These are phyloP conservation scores for Nymphaea colorata DNA, from an alignment of 164 flowering plant species.

Conservation along the genomic window DNA sequence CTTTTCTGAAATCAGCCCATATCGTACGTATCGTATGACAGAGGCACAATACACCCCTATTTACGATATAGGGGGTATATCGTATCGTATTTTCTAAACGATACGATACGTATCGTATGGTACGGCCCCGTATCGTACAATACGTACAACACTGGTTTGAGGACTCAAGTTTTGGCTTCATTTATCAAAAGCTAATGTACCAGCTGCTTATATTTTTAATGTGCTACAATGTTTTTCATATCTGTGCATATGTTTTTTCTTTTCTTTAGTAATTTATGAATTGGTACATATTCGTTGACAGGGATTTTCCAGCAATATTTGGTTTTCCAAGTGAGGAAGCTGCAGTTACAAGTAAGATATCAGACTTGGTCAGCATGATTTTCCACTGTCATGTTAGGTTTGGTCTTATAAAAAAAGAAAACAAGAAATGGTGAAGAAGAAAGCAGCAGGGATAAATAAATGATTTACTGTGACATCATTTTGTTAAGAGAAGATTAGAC, in stretches of 20 bases:
- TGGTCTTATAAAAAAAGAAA: background rate
- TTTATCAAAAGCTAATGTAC: too few relatives aligned
- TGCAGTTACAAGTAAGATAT: conserved; percentile 68
- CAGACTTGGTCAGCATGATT: background rate
- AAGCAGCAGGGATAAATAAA: background rate
- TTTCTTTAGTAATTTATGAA: too few relatives aligned
- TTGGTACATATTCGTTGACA: conserved; percentile 3
- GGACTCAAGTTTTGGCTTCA: background rate
- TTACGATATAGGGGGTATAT: too few relatives aligned
- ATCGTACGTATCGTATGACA: too few relatives aligned
- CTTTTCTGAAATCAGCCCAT: too few relatives aligned
- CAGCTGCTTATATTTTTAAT: background rate
- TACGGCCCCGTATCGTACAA: too few relatives aligned
- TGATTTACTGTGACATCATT: background rate
- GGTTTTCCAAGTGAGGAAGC: conserved; percentile 83
- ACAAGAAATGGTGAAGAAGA: background rate
- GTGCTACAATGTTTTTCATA: background rate
- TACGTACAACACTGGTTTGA: too few relatives aligned
- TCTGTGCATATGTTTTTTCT: background rate
- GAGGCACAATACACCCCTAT: too few relatives aligned
- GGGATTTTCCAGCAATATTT: conserved; percentile 74
- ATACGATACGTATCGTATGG: too few relatives aligned
- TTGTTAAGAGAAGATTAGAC: background rate
- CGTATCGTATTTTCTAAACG: too few relatives aligned
- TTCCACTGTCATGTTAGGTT: background rate